Evolutionary conservation across 2,329 filamentous ascomycete species (phyloP).

Genomic region (Fusarium beomiforme): DNA sequence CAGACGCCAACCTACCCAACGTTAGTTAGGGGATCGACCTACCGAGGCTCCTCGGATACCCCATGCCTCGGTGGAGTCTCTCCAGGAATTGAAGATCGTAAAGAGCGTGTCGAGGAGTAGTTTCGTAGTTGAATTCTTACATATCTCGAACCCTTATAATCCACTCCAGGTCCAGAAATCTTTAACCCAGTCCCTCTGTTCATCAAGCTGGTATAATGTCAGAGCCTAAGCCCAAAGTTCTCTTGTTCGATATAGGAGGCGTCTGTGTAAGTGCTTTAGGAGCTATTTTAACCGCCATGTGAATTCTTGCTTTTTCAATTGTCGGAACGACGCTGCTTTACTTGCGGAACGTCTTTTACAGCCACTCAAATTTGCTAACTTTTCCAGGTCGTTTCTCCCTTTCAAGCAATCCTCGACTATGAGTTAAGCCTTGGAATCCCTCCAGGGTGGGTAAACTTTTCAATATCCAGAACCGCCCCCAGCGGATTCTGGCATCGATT

Average conservation of each 20-base stretch:
- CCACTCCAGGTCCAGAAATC: constrained; percentile 17
- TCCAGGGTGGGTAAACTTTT: constrained; percentile 89
- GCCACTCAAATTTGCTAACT: constrained; percentile 2
- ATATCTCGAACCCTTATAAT: constrained; percentile 28
- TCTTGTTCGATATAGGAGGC: constrained; percentile 95
- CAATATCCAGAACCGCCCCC: constrained; percentile 81
- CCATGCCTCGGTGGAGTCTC: constrained; percentile 19
- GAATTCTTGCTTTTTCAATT: background rate
- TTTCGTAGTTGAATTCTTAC: background rate
- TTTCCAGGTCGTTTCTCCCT: constrained; percentile 83
- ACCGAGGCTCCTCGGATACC: constrained; percentile 40
- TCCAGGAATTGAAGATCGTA: constrained; percentile 4
- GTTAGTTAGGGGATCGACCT: constrained; percentile 38
- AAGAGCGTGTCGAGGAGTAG: background rate
- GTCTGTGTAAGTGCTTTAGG: constrained; percentile 80
- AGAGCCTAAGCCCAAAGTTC: constrained; percentile 69
- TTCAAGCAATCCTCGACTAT: constrained; percentile 93
- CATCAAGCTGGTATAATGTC: constrained; percentile 6
- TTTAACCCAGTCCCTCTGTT: background rate
- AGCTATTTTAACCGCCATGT: background rate
- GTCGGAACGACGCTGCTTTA: background rate
- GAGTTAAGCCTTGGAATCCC: constrained; percentile 81
- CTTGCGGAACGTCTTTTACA: too few relatives aligned
- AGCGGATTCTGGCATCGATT: constrained; percentile 88
- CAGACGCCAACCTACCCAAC: background rate